Base-by-base conservation (phyloP, 495 filamentous ascomycete species). In the Xylaria longipes region DNA sequence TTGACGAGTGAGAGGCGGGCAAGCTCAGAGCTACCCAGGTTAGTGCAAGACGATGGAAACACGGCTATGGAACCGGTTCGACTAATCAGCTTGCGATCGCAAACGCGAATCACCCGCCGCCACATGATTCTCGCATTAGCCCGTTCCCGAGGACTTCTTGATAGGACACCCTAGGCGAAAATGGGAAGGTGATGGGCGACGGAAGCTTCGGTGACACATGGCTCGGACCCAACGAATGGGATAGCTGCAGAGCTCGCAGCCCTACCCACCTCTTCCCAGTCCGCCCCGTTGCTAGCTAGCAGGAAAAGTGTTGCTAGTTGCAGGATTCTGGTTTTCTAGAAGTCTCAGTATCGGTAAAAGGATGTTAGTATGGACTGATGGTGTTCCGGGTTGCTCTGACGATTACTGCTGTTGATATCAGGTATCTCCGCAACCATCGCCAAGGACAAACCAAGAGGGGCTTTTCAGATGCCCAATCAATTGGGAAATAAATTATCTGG, bases 31-130 rank as follows among this genome's bases (percentile, higher is more conserved):
- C 63, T 65, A 52, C 43, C 45, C 27, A 66, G 22, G 60, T 60
- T 5, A 60, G 56, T 50, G 52, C 5, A 27, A n/a, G 12, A 39
- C 5, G 31, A 37, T n/a, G 63, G 45, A 50, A 66, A 31, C 63
- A 37, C 29, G 45, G 22, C 45, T 66, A 67, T 67, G 48, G 48
- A 41, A 22, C 65, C 63, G 64, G 46, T 20, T 67, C 37, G 41
- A 62, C 67, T 35, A 69, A 69, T 69, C 67, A 61, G 67, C 29
- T 57, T 35, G 29, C 67, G 67, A 69, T 45, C 67, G 67, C 52
- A 69, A 61, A 62, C 54, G 67, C 67, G 57, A 69, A 69, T 69
- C 67, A 50, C 57, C 54, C 57, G 29, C 48, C 15, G 67, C 67
- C 54, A 69, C 67, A 69, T 56, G 65, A 50, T 54, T 67, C 27